A percentile compares a stretch with the other conserved stretches of the same genome.
Evolutionary conservation across 192 early-diverging fungal species (phyloP).

Genomic region (Chytriomyces confervae): DNA sequence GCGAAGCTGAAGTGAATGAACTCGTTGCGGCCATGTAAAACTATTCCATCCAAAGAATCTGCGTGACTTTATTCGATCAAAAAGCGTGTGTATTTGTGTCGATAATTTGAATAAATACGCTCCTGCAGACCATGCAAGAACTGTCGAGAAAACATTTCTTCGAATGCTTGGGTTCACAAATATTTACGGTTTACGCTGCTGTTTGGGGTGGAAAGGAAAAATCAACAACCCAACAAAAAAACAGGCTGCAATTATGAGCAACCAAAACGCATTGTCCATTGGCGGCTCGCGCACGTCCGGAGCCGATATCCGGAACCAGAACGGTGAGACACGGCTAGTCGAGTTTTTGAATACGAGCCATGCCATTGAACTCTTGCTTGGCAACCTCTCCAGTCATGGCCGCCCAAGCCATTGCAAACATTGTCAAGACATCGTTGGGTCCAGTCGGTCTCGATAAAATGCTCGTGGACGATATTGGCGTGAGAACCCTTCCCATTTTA

Average conservation of each 20-base stretch:
- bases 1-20: conserved; percentile 73
- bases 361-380: conserved; percentile 25
- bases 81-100: too few relatives aligned
- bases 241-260: conserved; percentile 15
- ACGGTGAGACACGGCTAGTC: conserved; percentile 69
- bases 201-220: conserved; percentile 15
- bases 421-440: conserved; percentile 97
- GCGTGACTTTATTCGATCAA: too few relatives aligned
- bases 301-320: conserved; percentile 88
- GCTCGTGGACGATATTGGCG: conserved; percentile 99
- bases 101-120: too few relatives aligned
- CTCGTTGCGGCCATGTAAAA: conserved; percentile 45
- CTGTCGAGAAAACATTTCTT: neutral
- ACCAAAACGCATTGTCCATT: conserved; percentile 70
- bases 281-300: conserved; percentile 91
- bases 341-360: neutral
- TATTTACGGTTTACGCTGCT: too few relatives aligned
- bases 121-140: neutral
- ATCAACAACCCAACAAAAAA: conserved; percentile 12
- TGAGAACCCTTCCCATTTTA: conserved; percentile 42
- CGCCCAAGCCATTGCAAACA: conserved; percentile 93
- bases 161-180: too few relatives aligned
- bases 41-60: too few relatives aligned
- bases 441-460: conserved; percentile 99
- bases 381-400: conserved; percentile 78